Percentiles rank a stretch among this genome's conserved stretches.
Evolutionary conservation across 2,329 filamentous ascomycete species (phyloP).

Genomic region (Colletotrichum limetticola): DNA sequence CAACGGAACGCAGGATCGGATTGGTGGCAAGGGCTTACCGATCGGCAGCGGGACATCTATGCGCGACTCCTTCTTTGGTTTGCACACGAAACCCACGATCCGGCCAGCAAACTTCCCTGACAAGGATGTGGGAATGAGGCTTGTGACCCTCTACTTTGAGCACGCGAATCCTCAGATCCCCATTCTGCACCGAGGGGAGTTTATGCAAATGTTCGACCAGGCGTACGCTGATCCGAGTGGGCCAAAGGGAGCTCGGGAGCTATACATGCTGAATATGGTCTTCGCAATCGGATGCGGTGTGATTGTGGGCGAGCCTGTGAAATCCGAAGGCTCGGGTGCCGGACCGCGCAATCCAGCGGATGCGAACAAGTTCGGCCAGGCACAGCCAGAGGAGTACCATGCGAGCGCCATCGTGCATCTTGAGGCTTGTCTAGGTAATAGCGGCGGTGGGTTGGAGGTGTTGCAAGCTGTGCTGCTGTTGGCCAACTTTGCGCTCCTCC

Average conservation of each 20-base stretch:
- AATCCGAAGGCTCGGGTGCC: conserved; percentile 55
- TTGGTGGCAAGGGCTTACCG: conserved; percentile 54
- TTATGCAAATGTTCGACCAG: conserved; percentile 86
- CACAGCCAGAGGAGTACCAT: conserved; percentile 95
- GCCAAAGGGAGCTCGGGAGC: conserved; percentile 77
- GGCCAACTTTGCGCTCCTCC: conserved; percentile 89
- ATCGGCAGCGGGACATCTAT: conserved; percentile 78
- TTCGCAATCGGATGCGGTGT: conserved; percentile 96
- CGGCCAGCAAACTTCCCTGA: conserved; percentile 87
- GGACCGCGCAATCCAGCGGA: conserved; percentile 39
- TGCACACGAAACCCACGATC: conserved; percentile 90
- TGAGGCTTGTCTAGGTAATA: conserved; percentile 85
- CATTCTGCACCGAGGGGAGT: conserved; percentile 88
- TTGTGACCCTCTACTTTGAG: conserved; percentile 91
- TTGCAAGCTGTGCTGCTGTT: conserved; percentile 92
- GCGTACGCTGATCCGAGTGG: conserved; percentile 78
- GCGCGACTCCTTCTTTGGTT: conserved; percentile 96
- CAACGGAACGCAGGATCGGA: conserved; percentile 62
- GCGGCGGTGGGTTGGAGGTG: conserved; percentile 91
- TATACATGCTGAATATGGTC: conserved; percentile 97
- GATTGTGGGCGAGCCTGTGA: conserved; percentile 76
- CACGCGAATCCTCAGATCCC: conserved; percentile 97
- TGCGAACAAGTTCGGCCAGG: conserved; percentile 55
- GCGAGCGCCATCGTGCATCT: conserved; percentile 93
- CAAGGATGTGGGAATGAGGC: conserved; percentile 74